These are phyloP conservation scores for Aspergillus amoenus DNA, from an alignment of 2,329 filamentous ascomycete genomes.

Conservation along the genomic window DNA sequence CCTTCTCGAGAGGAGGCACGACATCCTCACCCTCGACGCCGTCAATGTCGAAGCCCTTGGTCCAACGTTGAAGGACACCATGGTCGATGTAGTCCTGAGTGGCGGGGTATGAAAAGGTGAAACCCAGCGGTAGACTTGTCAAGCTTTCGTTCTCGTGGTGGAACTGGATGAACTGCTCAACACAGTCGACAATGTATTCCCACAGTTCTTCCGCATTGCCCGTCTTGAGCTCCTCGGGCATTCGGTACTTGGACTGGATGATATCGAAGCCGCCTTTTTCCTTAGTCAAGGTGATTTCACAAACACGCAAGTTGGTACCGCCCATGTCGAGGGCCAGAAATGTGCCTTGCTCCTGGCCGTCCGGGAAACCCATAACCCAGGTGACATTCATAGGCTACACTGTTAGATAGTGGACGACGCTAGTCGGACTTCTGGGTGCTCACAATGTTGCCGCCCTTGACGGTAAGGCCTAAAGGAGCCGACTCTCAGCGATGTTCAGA, in stretches of 20 bases:
- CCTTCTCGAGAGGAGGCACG: conserved; percentile 81
- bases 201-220: conserved; percentile 82
- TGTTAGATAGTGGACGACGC: neutral
- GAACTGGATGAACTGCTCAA: conserved; percentile 84
- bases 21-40: conserved; percentile 90
- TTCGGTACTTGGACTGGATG: conserved; percentile 92
- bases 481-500: neutral
- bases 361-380: conserved; percentile 89
- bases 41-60: conserved; percentile 92
- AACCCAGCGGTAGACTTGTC: conserved; percentile 71
- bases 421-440: conserved; percentile 39
- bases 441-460: conserved; percentile 90
- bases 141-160: conserved; percentile 70
- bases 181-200: conserved; percentile 91
- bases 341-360: conserved; percentile 81
- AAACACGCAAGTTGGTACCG: conserved; percentile 92
- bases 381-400: conserved; percentile 92
- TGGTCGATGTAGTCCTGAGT: conserved; percentile 93
- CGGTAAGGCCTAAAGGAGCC: conserved; percentile 64
- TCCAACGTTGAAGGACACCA: conserved; percentile 91
- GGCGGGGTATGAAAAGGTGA: conserved; percentile 95
- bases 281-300: conserved; percentile 84
- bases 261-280: conserved; percentile 90
- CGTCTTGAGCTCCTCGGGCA: conserved; percentile 90
- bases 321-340: conserved; percentile 93